These are phyloP conservation scores for Saturnispora saitoi DNA, from an alignment of 805 yeast species.

Conservation along the genomic window DNA sequence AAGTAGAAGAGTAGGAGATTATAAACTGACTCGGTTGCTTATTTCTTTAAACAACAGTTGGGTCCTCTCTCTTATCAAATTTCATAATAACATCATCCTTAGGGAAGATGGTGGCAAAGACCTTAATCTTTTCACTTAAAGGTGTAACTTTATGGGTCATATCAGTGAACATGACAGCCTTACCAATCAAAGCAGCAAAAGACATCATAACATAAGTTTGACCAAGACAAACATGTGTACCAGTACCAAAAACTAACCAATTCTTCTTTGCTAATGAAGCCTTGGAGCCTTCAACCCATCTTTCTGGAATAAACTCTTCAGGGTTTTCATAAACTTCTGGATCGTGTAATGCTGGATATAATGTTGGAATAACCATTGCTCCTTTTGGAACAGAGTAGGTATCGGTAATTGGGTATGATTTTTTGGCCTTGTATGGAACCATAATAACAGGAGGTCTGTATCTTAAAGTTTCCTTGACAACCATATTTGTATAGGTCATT, in stretches of 20 bases:
- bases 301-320: conserved; percentile 89
- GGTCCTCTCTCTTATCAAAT: conserved; percentile 64
- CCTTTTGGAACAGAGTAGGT: conserved; percentile 93
- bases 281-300: conserved; percentile 78
- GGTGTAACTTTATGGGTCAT: conserved; percentile 78
- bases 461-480: conserved; percentile 85
- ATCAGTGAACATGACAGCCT: conserved; percentile 73
- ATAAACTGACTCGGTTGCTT: not conserved
- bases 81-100: conserved; percentile 83
- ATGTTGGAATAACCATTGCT: conserved; percentile 91
- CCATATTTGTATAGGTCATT: conserved; percentile 85
- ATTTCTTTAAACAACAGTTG: conserved; percentile 19
- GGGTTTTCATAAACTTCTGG: conserved; percentile 95
- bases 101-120: conserved; percentile 97
- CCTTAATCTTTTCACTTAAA: conserved; percentile 83
- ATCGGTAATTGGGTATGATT: conserved; percentile 73
- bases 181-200: conserved; percentile 85
- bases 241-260: conserved; percentile 96
- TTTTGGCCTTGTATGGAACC: conserved; percentile 95
- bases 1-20: too few relatives aligned
- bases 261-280: conserved; percentile 74
- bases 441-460: conserved; percentile 95
- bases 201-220: conserved; percentile 88
- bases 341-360: conserved; percentile 94
- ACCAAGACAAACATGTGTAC: conserved; percentile 94